These are phyloP conservation scores for Calocybe cyanea DNA, from an alignment of 768 basidiomycete genomes.

Conservation along the genomic window DNA sequence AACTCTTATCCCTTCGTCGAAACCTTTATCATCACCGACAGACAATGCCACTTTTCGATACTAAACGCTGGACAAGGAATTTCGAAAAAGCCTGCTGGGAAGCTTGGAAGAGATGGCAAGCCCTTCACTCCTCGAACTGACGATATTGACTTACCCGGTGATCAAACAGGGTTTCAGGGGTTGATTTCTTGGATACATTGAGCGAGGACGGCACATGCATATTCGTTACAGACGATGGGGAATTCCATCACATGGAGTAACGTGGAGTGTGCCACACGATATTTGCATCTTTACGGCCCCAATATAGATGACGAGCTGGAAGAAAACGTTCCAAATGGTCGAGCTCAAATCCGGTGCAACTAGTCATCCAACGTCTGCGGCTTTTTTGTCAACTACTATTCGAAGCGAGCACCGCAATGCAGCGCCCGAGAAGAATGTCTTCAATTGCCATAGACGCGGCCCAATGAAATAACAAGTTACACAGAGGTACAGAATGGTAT, in stretches of 20 bases:
- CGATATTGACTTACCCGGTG: background rate
- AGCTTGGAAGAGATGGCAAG: constrained; percentile 1
- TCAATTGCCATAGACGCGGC: too few species aligned
- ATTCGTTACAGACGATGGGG: background rate
- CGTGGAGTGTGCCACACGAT: constrained; percentile 5
- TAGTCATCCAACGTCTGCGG: too few species aligned
- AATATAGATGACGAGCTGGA: too few species aligned
- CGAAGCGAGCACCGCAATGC: too few species aligned
- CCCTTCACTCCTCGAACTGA: background rate
- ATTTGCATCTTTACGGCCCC: too few species aligned
- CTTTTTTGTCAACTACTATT: too few species aligned
- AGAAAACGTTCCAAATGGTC: too few species aligned
- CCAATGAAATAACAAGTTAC: too few species aligned
- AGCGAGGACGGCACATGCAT: background rate
- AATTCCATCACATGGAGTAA: background rate
- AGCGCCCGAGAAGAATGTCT: too few species aligned
- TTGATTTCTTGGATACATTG: background rate
- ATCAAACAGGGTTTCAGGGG: background rate
- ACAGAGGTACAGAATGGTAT: too few species aligned
- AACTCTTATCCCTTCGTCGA: background rate
- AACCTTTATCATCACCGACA: background rate
- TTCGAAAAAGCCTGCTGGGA: constrained; percentile 7
- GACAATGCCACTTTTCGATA: constrained; percentile 6
- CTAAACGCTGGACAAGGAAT: constrained; percentile 3
- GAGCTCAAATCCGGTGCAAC: too few species aligned